Evolutionary conservation across 352 stramenopile species (phyloP).

Genomic region (Pythium aphanidermatum): DNA sequence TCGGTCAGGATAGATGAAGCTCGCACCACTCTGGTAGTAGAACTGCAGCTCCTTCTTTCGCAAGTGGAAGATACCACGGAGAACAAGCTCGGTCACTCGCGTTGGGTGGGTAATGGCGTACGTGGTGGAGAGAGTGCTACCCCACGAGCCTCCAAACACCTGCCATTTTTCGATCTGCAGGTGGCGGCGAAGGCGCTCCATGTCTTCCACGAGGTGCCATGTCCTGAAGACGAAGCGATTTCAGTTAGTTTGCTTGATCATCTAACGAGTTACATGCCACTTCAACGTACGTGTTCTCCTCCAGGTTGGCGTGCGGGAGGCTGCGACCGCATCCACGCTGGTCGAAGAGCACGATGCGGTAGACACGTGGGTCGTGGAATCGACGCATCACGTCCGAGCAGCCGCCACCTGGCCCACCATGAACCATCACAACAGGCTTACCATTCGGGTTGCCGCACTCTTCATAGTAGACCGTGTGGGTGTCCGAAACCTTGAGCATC

Average conservation of each 20-base stretch:
- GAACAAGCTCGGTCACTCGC: conserved; percentile 81
- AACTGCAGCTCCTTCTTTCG: conserved; percentile 90
- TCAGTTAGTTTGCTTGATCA: too few species aligned
- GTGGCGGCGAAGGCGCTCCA: conserved; percentile 86
- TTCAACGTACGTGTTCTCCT: conserved; percentile 78
- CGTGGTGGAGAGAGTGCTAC: conserved; percentile 88
- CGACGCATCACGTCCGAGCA: conserved; percentile 86
- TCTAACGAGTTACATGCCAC: too few species aligned
- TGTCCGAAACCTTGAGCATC: conserved; percentile 70
- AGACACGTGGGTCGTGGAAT: conserved; percentile 90
- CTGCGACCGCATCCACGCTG: conserved; percentile 90
- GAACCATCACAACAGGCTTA: conserved; percentile 91
- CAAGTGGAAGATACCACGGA: conserved; percentile 92
- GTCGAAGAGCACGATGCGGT: conserved; percentile 92
- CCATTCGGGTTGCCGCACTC: conserved; percentile 82
- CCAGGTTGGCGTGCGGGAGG: conserved; percentile 75
- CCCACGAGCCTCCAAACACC: conserved; percentile 94
- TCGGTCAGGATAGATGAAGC: conserved; percentile 87
- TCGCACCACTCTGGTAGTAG: conserved; percentile 88
- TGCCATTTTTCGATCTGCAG: conserved; percentile 89
- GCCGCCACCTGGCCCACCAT: conserved; percentile 90
- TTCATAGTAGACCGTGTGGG: conserved; percentile 90
- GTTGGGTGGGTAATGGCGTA: conserved; percentile 89
- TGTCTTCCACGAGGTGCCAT: conserved; percentile 90
- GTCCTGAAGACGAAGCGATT: too few species aligned